These are phyloP conservation scores for Clathrus columnatus DNA, from an alignment of 768 basidiomycete species.

Conservation along the genomic window DNA sequence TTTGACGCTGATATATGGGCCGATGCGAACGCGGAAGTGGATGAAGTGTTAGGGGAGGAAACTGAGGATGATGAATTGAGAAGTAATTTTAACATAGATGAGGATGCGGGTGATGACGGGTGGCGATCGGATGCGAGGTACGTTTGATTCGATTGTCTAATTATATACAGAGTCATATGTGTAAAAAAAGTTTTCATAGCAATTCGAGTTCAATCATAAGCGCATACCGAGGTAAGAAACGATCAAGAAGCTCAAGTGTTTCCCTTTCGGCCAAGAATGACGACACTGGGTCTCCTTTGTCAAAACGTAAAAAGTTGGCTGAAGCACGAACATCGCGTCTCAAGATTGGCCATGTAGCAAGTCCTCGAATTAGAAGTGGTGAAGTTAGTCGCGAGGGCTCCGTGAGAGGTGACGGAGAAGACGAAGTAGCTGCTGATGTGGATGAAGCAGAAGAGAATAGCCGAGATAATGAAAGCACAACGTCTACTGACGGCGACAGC, in stretches of 20 bases:
- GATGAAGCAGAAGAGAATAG: constrained; percentile 5
- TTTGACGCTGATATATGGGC: constrained; percentile 45
- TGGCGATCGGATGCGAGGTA: constrained; percentile 12
- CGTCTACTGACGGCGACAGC: constrained; percentile 1
- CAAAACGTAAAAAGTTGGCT: constrained; percentile 72
- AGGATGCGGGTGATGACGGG: constrained; percentile 18
- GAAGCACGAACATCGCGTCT: constrained; percentile 43
- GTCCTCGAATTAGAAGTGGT: neutral
- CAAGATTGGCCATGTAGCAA: constrained; percentile 21
- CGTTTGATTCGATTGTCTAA: neutral
- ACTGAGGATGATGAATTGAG: constrained; percentile 46
- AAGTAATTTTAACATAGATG: constrained; percentile 34
- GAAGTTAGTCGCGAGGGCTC: neutral
- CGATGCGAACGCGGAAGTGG: constrained; percentile 43
- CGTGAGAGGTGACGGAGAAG: neutral
- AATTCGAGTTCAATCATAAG: constrained; percentile 37
- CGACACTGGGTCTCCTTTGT: constrained; percentile 54
- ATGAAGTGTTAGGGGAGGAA: constrained; percentile 24
- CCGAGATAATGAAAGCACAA: neutral
- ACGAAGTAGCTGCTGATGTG: neutral
- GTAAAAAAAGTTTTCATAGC: neutral
- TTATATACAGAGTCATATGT: neutral
- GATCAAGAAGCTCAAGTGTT: constrained; percentile 63
- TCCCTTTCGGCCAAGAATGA: constrained; percentile 44
- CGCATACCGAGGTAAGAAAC: constrained; percentile 49